Evolutionary conservation across 768 basidiomycete genomes (phyloP), one percentile per base, ranked within the genome.

Genomic region (Cubamyces lactineus): DNA sequence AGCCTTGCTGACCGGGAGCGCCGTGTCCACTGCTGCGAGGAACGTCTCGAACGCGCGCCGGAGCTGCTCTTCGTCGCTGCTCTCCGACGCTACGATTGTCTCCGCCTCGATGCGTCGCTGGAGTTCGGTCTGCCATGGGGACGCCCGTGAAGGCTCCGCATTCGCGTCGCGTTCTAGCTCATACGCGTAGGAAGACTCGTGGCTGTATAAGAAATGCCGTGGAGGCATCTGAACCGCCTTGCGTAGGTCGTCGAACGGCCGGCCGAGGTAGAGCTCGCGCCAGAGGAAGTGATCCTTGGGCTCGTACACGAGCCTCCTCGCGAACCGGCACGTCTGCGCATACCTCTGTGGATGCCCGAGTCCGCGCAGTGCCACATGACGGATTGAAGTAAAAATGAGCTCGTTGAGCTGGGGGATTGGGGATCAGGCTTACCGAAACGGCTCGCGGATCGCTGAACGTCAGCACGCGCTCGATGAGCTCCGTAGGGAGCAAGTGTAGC

Each of bases 231-330:
- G 62, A 52, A 60, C 38, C n/a, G 75, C 69, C 43, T 70, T 59
- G 16, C 83, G 77, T n/a, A 87, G 87, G 67, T 88, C 83, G 69
- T 92, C 91, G 71, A 89, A 91, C 6, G 82, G 79, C 49, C 74
- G 72, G 8, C 61, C 58, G 41, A 88, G 80, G 72, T 87, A 90
- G 53, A 91, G 76, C 54, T 82, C 76, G 55, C 86, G 84, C 89
- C 89, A 92, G 42, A 92, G 79, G 69, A 84, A 83, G 49, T 82
- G 80, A 73, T 88, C 85, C 28, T 75, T 61, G 30, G 77, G 62
- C 21, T 75, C 70, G 67, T 85, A 83, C 46, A 89, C 79, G 48
- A 89, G 73, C 42, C 69, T 67, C 65, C 75, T 75, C 16, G 85
- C 81, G 8, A 74, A 66, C 21, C 76, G 76, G 68, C 84, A 88